These are phyloP conservation scores for Ogataea salicorniae DNA, from an alignment of 805 yeast genomes.

Conservation along the genomic window DNA sequence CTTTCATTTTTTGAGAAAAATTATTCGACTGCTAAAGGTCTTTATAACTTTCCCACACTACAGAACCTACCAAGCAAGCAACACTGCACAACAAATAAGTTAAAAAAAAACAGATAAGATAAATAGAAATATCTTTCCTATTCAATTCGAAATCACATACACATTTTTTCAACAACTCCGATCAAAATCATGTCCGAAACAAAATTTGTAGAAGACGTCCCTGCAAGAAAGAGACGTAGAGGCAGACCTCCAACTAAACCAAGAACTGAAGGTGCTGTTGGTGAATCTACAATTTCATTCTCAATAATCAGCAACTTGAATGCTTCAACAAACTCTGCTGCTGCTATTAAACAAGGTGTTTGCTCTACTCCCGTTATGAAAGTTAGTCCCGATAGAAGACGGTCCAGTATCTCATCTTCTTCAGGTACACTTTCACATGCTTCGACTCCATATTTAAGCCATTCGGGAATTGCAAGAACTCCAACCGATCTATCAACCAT, in stretches of 20 bases:
- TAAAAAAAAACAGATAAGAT: too few relatives aligned
- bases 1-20: too few relatives aligned
- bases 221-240: slow-evolving; percentile 23
- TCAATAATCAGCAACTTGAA: slow-evolving; percentile 16
- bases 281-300: slow-evolving; percentile 24
- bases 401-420: slow-evolving; percentile 9
- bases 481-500: background rate
- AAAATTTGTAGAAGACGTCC: slow-evolving; percentile 15
- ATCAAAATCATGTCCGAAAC: slow-evolving; percentile 10
- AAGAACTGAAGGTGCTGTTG: slow-evolving; percentile 15
- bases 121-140: too few relatives aligned
- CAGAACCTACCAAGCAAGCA: too few relatives aligned
- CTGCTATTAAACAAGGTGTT: slow-evolving; percentile 25
- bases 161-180: too few relatives aligned
- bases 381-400: slow-evolving; percentile 24
- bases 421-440: slow-evolving; percentile 9
- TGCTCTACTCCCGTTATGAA: slow-evolving; percentile 30
- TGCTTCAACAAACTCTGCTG: slow-evolving; percentile 26
- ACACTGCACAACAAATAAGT: too few relatives aligned
- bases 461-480: background rate
- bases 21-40: too few relatives aligned
- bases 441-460: slow-evolving; percentile 9
- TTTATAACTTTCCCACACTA: too few relatives aligned
- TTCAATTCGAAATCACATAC: too few relatives aligned
- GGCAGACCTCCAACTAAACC: slow-evolving; percentile 28